Percentiles rank a stretch among this genome's conserved stretches.
These are phyloP conservation scores for Zopfia rhizophila DNA, from an alignment of 2,329 filamentous ascomycete genomes.

Conservation along the genomic window DNA sequence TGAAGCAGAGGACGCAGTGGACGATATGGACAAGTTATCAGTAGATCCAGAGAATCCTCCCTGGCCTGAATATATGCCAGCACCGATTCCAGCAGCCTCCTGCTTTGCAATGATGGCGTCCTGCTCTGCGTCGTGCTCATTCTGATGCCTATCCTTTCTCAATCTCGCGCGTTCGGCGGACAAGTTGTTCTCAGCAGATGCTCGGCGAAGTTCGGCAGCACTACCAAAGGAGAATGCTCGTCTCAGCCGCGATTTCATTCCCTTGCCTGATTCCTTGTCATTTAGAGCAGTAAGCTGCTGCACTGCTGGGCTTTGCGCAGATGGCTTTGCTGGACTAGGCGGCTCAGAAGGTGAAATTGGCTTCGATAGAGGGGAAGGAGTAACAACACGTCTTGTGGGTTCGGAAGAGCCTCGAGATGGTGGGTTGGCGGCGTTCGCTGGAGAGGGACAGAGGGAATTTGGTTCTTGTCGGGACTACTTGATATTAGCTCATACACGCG, in stretches of 20 bases:
- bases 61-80: constrained; percentile 89
- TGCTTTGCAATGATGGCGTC: constrained; percentile 91
- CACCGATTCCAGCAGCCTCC: constrained; percentile 90
- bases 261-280: constrained; percentile 79
- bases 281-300: constrained; percentile 88
- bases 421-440: constrained; percentile 29
- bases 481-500: constrained; percentile 1
- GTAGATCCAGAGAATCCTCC: constrained; percentile 90
- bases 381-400: constrained; percentile 52
- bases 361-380: constrained; percentile 60
- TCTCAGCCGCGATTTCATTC: constrained; percentile 86
- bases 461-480: constrained; percentile 38
- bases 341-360: constrained; percentile 52
- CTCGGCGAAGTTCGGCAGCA: constrained; percentile 86
- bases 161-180: constrained; percentile 65
- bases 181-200: constrained; percentile 70
- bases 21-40: constrained; percentile 92
- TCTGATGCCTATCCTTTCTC: constrained; percentile 58
- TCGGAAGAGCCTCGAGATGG: constrained; percentile 52
- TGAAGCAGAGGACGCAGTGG: constrained; percentile 87
- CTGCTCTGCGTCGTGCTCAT: constrained; percentile 86
- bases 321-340: constrained; percentile 28
- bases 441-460: constrained; percentile 20
- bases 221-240: constrained; percentile 97
- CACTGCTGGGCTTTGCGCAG: constrained; percentile 72